These are phyloP conservation scores for Aphanomyces astaci DNA, from an alignment of 352 stramenopile genomes.

Conservation along the genomic window DNA sequence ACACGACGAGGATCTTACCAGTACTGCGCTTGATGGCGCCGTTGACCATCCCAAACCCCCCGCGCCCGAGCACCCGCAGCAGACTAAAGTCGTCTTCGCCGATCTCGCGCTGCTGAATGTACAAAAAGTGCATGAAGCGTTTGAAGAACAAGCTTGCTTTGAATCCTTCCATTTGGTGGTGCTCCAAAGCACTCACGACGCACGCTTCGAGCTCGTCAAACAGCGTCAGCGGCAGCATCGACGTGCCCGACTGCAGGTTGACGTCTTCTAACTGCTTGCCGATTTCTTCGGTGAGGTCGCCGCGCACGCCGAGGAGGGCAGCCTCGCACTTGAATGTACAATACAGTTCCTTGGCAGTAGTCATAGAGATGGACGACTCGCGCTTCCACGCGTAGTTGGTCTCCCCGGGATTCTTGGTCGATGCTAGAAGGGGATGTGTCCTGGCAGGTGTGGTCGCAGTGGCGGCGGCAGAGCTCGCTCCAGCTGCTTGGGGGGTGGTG, in stretches of 20 bases:
- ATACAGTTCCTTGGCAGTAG: background rate
- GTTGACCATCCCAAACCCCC: conserved; percentile 95
- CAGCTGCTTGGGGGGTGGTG: conserved; percentile 18
- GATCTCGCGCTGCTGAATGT: conserved; percentile 82
- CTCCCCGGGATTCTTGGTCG: conserved; percentile 6
- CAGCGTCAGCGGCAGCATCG: conserved; percentile 36
- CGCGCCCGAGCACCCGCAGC: conserved; percentile 91
- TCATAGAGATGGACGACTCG: conserved; percentile 7
- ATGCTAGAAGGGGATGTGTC: background rate
- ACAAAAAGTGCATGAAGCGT: conserved; percentile 86
- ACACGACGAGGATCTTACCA: no score
- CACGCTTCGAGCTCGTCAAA: conserved; percentile 73
- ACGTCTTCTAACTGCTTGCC: conserved; percentile 41
- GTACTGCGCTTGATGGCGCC: conserved; percentile 93
- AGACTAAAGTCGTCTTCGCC: conserved; percentile 94
- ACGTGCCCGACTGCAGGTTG: conserved; percentile 48
- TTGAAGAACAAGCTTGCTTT: conserved; percentile 65
- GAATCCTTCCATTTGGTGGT: conserved; percentile 69
- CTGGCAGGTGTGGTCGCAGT: background rate
- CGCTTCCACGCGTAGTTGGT: conserved; percentile 20
- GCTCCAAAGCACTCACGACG: conserved; percentile 57
- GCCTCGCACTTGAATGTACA: conserved; percentile 11
- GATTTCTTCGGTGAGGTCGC: conserved; percentile 23
- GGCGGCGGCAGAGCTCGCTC: background rate
- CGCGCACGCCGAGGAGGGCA: background rate